Evolutionary conservation across 2,329 filamentous ascomycete genomes (phyloP).

Genomic region (Verticillium zaregamsianum): DNA sequence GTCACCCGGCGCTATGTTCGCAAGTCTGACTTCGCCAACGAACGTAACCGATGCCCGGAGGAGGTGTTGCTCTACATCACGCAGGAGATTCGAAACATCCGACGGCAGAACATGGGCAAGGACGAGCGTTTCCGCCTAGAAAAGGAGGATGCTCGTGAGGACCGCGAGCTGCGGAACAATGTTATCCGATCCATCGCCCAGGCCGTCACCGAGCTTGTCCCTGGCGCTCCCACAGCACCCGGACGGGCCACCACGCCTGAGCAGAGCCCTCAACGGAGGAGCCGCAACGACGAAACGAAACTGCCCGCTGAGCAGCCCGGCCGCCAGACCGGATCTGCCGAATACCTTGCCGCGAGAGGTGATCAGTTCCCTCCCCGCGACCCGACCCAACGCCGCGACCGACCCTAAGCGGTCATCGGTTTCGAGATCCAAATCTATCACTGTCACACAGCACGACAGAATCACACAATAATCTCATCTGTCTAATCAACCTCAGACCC

Average conservation of each 20-base stretch:
- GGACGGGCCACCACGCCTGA: constrained; percentile 14
- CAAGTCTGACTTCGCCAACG: constrained; percentile 66
- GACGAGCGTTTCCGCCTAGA: constrained; percentile 77
- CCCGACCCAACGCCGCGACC: constrained; percentile 34
- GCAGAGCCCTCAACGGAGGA: constrained; percentile 16
- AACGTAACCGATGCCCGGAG: constrained; percentile 77
- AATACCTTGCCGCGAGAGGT: constrained; percentile 45
- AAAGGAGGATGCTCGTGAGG: constrained; percentile 74
- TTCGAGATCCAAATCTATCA: not conserved
- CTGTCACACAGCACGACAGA: constrained; percentile 3
- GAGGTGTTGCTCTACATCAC: constrained; percentile 88
- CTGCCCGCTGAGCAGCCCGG: constrained; percentile 56
- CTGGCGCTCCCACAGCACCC: constrained; percentile 29
- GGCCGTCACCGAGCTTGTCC: constrained; percentile 65
- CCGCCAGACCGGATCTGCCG: constrained; percentile 44
- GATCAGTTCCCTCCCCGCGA: constrained; percentile 38
- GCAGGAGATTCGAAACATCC: constrained; percentile 82
- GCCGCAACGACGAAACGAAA: constrained; percentile 51
- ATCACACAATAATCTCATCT: not conserved
- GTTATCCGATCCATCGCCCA: constrained; percentile 71
- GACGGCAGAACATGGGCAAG: constrained; percentile 80
- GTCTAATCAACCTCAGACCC: not conserved
- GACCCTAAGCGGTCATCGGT: constrained; percentile 21
- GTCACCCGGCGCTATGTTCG: constrained; percentile 66
- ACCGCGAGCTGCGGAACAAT: constrained; percentile 69